phyloP scores from a whole-genome alignment of 2,329 filamentous ascomycete species.

The Hymenoscyphus albidus region DNA sequence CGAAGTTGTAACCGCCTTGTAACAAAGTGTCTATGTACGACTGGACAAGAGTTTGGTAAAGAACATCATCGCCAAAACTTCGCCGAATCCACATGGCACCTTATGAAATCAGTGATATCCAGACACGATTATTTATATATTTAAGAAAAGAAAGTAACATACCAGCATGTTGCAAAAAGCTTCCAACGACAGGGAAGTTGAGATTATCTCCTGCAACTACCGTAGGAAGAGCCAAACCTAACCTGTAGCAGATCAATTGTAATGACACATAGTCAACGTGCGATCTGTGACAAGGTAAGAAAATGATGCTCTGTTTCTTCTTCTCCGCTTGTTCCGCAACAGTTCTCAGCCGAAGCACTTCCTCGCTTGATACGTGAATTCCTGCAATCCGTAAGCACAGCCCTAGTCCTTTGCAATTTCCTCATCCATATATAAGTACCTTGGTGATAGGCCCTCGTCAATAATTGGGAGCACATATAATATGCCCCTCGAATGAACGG shows the following conservation, averaged over 20 bases:
- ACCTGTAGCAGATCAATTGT: slow-evolving; percentile 90
- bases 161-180: slow-evolving; percentile 89
- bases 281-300: slow-evolving; percentile 88
- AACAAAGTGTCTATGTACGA: slow-evolving; percentile 91
- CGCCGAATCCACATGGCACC: slow-evolving; percentile 93
- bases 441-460: slow-evolving; percentile 93
- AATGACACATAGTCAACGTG: slow-evolving; percentile 96
- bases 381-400: slow-evolving; percentile 36
- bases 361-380: slow-evolving; percentile 93
- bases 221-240: slow-evolving; percentile 83
- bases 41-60: slow-evolving; percentile 92
- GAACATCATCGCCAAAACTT: slow-evolving; percentile 84
- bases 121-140: not conserved
- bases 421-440: slow-evolving; percentile 42
- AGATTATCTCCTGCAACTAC: slow-evolving; percentile 95
- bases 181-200: slow-evolving; percentile 86
- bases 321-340: slow-evolving; percentile 79
- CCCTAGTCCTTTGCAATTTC: not conserved
- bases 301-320: slow-evolving; percentile 93
- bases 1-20: slow-evolving; percentile 87
- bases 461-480: slow-evolving; percentile 79
- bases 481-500: slow-evolving; percentile 89
- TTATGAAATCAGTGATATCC: slow-evolving; percentile 23
- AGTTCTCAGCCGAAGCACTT: slow-evolving; percentile 75
- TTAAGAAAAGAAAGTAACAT: slow-evolving; percentile 23